These are phyloP conservation scores for Emiliania huxleyi DNA, from an alignment of 78 protist genomes.

Conservation along the genomic window DNA sequence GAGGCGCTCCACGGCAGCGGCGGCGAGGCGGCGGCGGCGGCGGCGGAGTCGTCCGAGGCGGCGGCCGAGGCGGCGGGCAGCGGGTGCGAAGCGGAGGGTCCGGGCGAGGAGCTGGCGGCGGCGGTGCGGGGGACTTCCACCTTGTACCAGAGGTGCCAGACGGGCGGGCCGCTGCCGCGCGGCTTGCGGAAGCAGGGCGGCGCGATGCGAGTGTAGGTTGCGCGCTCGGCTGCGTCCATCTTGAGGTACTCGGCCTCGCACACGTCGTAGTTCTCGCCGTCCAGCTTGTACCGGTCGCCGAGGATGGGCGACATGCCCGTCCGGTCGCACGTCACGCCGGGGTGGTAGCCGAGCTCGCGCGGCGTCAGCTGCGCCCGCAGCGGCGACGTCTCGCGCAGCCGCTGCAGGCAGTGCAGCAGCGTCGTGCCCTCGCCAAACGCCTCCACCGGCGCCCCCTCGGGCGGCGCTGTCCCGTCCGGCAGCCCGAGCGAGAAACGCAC, in stretches of 20 bases:
- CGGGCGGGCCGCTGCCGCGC: background rate
- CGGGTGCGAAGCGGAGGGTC: too few species aligned
- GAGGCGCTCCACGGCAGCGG: too few species aligned
- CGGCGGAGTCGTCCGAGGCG: too few species aligned
- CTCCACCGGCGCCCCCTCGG: background rate
- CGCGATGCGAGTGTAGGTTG: background rate
- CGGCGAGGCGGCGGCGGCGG: too few species aligned
- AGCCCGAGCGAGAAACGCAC: background rate
- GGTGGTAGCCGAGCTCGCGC: slow-evolving; percentile 4
- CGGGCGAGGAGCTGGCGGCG: too few species aligned
- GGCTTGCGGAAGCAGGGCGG: background rate
- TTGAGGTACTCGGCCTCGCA: background rate
- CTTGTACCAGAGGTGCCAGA: background rate
- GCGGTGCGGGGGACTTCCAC: background rate
- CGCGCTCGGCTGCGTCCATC: background rate
- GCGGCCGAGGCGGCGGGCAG: too few species aligned
- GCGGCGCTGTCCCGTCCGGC: background rate
- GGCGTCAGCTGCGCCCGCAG: background rate
- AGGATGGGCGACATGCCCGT: background rate
- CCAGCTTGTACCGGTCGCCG: background rate
- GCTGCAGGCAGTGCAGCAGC: background rate
- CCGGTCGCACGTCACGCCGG: background rate
- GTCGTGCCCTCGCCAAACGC: background rate
- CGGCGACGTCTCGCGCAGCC: background rate
- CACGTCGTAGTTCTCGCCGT: background rate